phyloP scores from a whole-genome alignment of 352 stramenopile species.

The Pythium plurisporium region DNA sequence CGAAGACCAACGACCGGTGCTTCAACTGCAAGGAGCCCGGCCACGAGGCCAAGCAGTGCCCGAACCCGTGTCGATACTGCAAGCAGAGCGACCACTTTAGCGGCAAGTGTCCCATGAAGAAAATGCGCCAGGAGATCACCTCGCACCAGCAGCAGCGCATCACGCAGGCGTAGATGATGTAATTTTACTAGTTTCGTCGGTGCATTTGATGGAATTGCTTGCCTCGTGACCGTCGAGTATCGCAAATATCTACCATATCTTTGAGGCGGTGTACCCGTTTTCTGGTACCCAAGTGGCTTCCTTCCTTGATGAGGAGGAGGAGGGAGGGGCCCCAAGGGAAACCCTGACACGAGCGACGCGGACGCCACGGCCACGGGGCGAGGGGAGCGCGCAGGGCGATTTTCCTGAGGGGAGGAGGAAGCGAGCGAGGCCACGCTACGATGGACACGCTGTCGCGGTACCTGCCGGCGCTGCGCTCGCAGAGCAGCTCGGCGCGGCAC shows the following conservation, averaged over 20 bases:
- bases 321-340: not conserved
- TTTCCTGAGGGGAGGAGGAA: too few relatives aligned
- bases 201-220: too few relatives aligned
- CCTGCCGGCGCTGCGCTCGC: conserved; percentile 64
- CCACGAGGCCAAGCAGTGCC: conserved; percentile 74
- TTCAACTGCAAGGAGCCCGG: conserved; percentile 84
- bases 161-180: conserved; percentile 41
- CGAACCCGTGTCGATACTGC: conserved; percentile 76
- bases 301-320: not conserved
- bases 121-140: conserved; percentile 41
- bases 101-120: conserved; percentile 66
- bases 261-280: not conserved
- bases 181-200: not conserved
- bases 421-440: too few relatives aligned
- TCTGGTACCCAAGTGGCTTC: conserved; percentile 21
- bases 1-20: conserved; percentile 48
- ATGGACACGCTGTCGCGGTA: conserved; percentile 78
- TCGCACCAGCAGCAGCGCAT: conserved; percentile 42
- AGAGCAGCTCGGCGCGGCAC: conserved; percentile 54
- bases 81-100: conserved; percentile 72
- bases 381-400: not conserved
- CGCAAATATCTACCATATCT: not conserved
- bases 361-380: not conserved
- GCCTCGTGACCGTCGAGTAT: too few relatives aligned
- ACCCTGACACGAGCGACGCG: too few relatives aligned